Evolutionary conservation across 2,329 filamentous ascomycete species (phyloP).

Genomic region (Colletotrichum sp.): DNA sequence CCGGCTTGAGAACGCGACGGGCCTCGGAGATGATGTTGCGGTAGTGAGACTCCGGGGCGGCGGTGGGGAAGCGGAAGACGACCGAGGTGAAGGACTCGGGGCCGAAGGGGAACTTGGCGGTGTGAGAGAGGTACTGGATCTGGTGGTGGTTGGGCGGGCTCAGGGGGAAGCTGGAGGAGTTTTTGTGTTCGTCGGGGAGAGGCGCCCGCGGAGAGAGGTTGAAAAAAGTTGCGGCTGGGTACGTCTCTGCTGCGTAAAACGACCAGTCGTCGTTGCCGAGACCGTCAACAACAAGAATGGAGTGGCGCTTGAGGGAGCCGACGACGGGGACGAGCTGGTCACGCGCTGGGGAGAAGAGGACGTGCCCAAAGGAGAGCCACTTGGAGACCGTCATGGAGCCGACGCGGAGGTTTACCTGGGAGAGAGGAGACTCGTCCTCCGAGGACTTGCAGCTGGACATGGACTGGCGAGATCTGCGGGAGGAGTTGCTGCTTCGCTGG

Average conservation of each 20-base stretch:
- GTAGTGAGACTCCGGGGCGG: slow-evolving; percentile 71
- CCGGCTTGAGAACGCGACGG: slow-evolving; percentile 77
- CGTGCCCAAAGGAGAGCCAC: slow-evolving; percentile 85
- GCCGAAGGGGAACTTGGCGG: slow-evolving; percentile 75
- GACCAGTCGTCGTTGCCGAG: slow-evolving; percentile 91
- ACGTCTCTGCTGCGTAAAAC: slow-evolving; percentile 83
- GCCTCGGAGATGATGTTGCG: slow-evolving; percentile 76
- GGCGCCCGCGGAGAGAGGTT: slow-evolving; percentile 70
- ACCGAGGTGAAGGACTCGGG: slow-evolving; percentile 77
- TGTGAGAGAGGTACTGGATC: slow-evolving; percentile 68
- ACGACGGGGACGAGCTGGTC: slow-evolving; percentile 67
- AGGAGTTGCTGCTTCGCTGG: slow-evolving; percentile 34
- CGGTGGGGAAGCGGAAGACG: slow-evolving; percentile 78
- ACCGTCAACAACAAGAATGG: slow-evolving; percentile 79
- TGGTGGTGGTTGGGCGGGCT: slow-evolving; percentile 77
- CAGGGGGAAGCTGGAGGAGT: slow-evolving; percentile 52
- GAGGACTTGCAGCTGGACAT: slow-evolving; percentile 51
- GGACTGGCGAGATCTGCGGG: slow-evolving; percentile 43
- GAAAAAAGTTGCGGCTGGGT: slow-evolving; percentile 76
- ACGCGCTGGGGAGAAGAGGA: slow-evolving; percentile 80
- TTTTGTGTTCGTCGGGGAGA: slow-evolving; percentile 48
- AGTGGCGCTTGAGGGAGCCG: slow-evolving; percentile 58
- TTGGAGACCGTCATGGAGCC: slow-evolving; percentile 87
- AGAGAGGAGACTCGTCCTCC: slow-evolving; percentile 66
- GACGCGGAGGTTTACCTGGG: slow-evolving; percentile 77